These are phyloP conservation scores for Tetracladium maxilliforme DNA, from an alignment of 2,329 filamentous ascomycete genomes.

Conservation along the genomic window DNA sequence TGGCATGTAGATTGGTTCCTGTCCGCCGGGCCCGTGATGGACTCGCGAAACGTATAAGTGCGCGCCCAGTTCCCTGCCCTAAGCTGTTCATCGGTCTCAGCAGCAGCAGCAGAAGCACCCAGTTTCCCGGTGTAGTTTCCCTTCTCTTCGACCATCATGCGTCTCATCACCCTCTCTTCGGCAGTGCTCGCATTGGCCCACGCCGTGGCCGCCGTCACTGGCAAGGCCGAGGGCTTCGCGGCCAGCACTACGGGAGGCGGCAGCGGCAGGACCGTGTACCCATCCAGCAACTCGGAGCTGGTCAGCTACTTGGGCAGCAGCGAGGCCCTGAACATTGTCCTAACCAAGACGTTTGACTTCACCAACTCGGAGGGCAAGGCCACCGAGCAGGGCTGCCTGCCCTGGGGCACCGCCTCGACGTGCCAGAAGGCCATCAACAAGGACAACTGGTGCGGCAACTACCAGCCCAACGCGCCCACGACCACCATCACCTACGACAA, in stretches of 20 bases:
- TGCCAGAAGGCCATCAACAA: slow-evolving; percentile 48
- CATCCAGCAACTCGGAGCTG: slow-evolving; percentile 36
- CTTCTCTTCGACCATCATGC: no score
- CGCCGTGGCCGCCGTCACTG: background rate
- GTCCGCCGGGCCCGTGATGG: no score
- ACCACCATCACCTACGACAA: slow-evolving; percentile 22
- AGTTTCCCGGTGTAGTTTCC: no score
- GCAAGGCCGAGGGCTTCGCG: background rate
- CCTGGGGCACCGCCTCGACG: slow-evolving; percentile 33
- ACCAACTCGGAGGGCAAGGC: slow-evolving; percentile 35
- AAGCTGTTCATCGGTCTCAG: no score
- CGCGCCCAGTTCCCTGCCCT: no score
- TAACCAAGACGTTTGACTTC: slow-evolving; percentile 40
- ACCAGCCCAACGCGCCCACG: slow-evolving; percentile 34
- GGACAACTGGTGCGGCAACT: slow-evolving; percentile 42
- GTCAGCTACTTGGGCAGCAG: slow-evolving; percentile 41
- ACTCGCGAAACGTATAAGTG: no score
- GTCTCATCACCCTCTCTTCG: no score
- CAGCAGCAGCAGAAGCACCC: no score
- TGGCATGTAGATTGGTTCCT: no score
- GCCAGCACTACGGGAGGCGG: slow-evolving; percentile 44
- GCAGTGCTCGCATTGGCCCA: no score
- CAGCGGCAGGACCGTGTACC: slow-evolving; percentile 34
- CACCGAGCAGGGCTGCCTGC: slow-evolving; percentile 38
- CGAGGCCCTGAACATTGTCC: slow-evolving; percentile 38